A percentile compares a stretch with the other conserved stretches of the same genome.
phyloP scores from a whole-genome alignment of 139 green algal genomes.

The Gonium pectorale region DNA sequence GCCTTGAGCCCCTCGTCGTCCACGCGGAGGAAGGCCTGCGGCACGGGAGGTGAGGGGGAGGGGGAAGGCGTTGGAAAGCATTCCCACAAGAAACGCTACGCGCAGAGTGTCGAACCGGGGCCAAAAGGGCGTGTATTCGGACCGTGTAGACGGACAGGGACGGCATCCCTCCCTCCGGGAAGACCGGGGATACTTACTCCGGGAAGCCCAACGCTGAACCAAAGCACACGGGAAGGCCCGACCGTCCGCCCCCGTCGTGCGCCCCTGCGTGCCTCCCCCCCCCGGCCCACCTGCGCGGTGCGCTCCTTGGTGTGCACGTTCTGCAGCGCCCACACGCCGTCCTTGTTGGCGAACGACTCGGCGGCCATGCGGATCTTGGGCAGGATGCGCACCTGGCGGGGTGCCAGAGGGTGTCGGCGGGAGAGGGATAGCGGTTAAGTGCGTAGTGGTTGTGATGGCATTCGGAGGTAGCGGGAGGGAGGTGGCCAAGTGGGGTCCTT shows the following conservation, averaged over 20 bases:
- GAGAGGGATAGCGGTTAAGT: background rate
- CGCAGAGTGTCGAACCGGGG: too few species aligned
- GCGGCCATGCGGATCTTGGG: slow-evolving; percentile 93
- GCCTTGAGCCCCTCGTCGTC: slow-evolving; percentile 98
- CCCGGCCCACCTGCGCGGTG: slow-evolving; percentile 71
- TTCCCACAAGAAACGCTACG: too few species aligned
- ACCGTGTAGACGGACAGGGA: too few species aligned
- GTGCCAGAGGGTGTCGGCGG: background rate
- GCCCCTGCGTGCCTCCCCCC: too few species aligned
- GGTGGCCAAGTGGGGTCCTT: background rate
- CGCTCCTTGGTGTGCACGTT: slow-evolving; percentile 98
- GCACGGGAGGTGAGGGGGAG: background rate
- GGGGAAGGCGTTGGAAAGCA: too few species aligned
- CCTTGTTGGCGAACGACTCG: slow-evolving; percentile 93
- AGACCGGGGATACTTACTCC: too few species aligned
- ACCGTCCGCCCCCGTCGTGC: too few species aligned
- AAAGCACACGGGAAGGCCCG: too few species aligned
- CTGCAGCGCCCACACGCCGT: slow-evolving; percentile 98
- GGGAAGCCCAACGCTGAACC: too few species aligned
- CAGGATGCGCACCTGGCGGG: slow-evolving; percentile 91
- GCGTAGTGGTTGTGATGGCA: background rate
- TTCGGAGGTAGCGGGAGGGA: background rate
- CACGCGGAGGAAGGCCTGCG: slow-evolving; percentile 94
- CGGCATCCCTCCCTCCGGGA: too few species aligned
- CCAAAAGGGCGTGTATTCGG: too few species aligned